Conservation (phyloP, 768 basidiomycete genomes). For the Coprinellus aureogranulatus region DNA sequence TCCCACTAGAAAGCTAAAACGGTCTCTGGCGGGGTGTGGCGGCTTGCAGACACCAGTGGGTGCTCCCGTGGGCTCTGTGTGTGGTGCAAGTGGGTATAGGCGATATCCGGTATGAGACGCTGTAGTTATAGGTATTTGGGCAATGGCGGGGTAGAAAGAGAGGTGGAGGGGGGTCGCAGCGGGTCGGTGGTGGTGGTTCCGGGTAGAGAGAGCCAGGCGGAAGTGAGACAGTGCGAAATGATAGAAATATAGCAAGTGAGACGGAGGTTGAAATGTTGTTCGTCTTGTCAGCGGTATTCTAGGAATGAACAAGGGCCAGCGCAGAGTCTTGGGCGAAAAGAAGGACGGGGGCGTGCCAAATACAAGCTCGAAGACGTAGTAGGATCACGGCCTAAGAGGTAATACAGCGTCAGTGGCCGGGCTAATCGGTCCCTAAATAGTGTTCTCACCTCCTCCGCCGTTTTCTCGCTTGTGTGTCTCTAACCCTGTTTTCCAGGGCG, state of each 20-base stretch:
- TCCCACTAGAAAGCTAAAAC: slow-evolving; percentile 4
- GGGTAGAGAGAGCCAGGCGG: neutral
- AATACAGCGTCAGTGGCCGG: slow-evolving; percentile 5
- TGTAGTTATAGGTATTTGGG: neutral
- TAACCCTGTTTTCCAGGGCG: neutral
- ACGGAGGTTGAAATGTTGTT: slow-evolving; percentile 5
- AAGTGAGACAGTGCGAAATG: neutral
- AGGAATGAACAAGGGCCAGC: neutral
- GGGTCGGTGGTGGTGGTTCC: neutral
- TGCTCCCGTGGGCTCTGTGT: neutral
- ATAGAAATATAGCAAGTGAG: slow-evolving; percentile 1
- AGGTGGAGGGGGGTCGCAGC: neutral
- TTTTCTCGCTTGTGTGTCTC: neutral
- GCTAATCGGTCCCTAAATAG: slow-evolving; percentile 3
- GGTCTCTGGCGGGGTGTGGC: neutral
- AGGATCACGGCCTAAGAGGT: slow-evolving; percentile 7
- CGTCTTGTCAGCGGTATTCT: slow-evolving; percentile 1
- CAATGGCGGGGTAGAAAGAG: neutral
- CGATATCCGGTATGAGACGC: neutral
- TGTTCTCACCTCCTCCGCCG: neutral
- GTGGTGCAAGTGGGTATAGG: neutral
- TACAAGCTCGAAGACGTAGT: neutral
- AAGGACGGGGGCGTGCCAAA: neutral
- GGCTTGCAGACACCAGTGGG: neutral
- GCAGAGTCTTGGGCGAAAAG: neutral